These are phyloP conservation scores for Kalmanozyma brasiliensis DNA, from an alignment of 1,284 basidiomycete genomes.

Conservation along the genomic window DNA sequence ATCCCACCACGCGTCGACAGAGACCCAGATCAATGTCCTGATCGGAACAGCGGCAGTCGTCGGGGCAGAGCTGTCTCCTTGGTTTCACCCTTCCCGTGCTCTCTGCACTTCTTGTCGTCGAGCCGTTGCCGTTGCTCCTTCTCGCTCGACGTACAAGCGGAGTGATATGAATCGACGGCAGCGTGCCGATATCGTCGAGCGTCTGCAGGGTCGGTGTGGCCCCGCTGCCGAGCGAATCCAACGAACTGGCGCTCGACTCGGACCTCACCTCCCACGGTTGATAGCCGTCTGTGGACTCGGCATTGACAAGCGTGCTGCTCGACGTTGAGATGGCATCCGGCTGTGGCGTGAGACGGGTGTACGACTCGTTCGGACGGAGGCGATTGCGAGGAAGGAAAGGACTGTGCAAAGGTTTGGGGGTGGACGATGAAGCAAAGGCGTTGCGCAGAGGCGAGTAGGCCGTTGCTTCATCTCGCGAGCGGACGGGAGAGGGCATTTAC, in stretches of 20 bases:
- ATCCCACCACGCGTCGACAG: slow-evolving; percentile 32
- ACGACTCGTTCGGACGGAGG: neutral
- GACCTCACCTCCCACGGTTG: slow-evolving; percentile 40
- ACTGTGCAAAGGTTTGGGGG: slow-evolving; percentile 23
- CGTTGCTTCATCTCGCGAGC: slow-evolving; percentile 31
- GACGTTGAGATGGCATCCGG: slow-evolving; percentile 49
- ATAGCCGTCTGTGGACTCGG: slow-evolving; percentile 33
- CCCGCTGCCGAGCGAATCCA: slow-evolving; percentile 19
- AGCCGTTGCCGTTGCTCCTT: slow-evolving; percentile 1
- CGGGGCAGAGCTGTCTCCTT: slow-evolving; percentile 26
- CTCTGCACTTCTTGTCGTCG: slow-evolving; percentile 7
- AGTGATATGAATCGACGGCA: slow-evolving; percentile 36
- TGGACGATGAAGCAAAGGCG: slow-evolving; percentile 35
- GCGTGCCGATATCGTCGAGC: slow-evolving; percentile 30
- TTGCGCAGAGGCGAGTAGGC: slow-evolving; percentile 23
- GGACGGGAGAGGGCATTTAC: slow-evolving; percentile 30
- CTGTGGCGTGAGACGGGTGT: slow-evolving; percentile 1
- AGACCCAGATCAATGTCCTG: slow-evolving; percentile 41
- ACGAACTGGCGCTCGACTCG: slow-evolving; percentile 17
- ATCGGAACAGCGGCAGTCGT: slow-evolving; percentile 49
- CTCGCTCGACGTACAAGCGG: slow-evolving; percentile 12
- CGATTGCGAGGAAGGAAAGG: slow-evolving; percentile 19
- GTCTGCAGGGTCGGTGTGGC: slow-evolving; percentile 14
- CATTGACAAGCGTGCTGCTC: slow-evolving; percentile 50
- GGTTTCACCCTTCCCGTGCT: neutral